A percentile compares a stretch with the other conserved stretches of the same genome.
phyloP scores from a whole-genome alignment of 176 grass and related monocot species.

The Aegilops speltoides region DNA sequence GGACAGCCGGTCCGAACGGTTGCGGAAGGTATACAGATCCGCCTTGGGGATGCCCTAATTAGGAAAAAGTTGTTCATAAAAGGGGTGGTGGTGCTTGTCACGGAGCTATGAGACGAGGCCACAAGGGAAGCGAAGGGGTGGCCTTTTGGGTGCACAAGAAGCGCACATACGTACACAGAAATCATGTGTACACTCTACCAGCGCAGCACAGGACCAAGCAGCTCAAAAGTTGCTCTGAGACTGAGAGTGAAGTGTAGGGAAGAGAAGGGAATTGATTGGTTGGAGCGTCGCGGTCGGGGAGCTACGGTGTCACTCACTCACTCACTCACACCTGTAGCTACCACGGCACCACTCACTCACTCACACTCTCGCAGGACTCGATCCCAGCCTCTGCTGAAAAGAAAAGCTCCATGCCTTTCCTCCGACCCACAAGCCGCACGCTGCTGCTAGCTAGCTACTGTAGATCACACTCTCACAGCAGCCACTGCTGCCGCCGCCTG shows the following conservation, averaged over 20 bases:
- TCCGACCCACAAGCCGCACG: background rate
- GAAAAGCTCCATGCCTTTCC: slow-evolving; percentile 9
- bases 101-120: slow-evolving; percentile 25
- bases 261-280: background rate
- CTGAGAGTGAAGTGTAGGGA: too few relatives aligned
- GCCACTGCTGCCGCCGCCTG: background rate
- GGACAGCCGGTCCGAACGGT: too few relatives aligned
- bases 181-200: too few relatives aligned
- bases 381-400: background rate
- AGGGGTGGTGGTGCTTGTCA: slow-evolving; percentile 19
- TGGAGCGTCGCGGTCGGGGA: slow-evolving; percentile 8
- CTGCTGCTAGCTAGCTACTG: background rate
- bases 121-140: background rate
- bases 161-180: too few relatives aligned
- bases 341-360: background rate
- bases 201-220: background rate
- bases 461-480: background rate
- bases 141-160: slow-evolving; percentile 23
- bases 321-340: background rate
- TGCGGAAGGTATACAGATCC: too few relatives aligned
- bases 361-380: background rate
- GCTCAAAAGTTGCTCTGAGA: background rate
- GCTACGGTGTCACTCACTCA: too few relatives aligned
- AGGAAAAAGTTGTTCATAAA: background rate
- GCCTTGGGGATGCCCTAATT: too few relatives aligned